phyloP scores from a whole-genome alignment of 352 stramenopile genomes.

The Globisporangium sylvaticum region DNA sequence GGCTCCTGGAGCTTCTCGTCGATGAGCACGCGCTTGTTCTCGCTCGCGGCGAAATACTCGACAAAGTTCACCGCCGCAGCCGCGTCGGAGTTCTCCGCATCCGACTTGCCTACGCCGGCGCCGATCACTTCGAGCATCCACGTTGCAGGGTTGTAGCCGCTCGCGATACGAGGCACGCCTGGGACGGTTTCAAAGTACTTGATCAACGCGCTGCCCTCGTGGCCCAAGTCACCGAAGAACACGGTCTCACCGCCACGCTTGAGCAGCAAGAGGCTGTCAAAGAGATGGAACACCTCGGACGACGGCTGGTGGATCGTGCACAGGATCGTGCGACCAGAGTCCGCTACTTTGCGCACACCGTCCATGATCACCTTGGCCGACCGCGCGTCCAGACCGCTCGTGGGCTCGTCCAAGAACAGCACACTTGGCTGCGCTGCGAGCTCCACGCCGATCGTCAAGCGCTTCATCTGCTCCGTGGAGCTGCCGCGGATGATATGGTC shows the following conservation, averaged over 20 bases:
- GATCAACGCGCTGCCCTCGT: slow-evolving; percentile 30
- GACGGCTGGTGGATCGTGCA: slow-evolving; percentile 93
- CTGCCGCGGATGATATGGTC: slow-evolving; percentile 58
- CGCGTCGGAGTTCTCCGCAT: slow-evolving; percentile 4
- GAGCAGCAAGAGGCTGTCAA: slow-evolving; percentile 87
- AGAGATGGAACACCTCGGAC: slow-evolving; percentile 87
- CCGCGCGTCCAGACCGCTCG: slow-evolving; percentile 86
- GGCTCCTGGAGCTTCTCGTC: slow-evolving; percentile 4
- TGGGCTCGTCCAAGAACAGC: slow-evolving; percentile 90
- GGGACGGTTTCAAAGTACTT: slow-evolving; percentile 73
- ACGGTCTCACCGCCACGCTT: slow-evolving; percentile 59
- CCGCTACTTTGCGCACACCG: slow-evolving; percentile 83
- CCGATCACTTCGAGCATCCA: slow-evolving; percentile 73
- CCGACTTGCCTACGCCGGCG: slow-evolving; percentile 13
- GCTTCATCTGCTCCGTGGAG: slow-evolving; percentile 63
- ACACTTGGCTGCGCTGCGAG: slow-evolving; percentile 85
- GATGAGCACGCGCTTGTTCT: slow-evolving; percentile 8
- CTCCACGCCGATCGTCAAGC: slow-evolving; percentile 87
- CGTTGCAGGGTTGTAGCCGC: slow-evolving; percentile 69
- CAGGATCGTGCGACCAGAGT: slow-evolving; percentile 71
- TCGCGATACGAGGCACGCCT: slow-evolving; percentile 40
- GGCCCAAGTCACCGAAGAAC: slow-evolving; percentile 48
- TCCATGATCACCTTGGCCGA: slow-evolving; percentile 87
- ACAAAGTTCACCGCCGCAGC: not conserved
- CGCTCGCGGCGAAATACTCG: not conserved